These are phyloP conservation scores for Circinella umbellata DNA, from an alignment of 371 early-diverging fungal species.

Conservation along the genomic window DNA sequence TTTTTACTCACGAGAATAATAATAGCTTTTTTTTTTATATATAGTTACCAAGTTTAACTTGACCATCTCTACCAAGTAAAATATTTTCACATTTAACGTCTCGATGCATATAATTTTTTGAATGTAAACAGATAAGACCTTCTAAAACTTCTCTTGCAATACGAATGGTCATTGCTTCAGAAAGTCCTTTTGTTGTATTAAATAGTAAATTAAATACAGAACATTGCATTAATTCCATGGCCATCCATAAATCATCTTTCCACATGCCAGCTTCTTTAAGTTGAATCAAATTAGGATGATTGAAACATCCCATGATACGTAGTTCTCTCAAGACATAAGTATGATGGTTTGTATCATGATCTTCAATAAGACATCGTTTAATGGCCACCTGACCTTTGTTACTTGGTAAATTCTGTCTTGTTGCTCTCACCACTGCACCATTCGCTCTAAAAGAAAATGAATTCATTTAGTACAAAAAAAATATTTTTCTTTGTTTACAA, in stretches of 20 bases:
- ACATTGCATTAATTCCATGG: conserved; percentile 56
- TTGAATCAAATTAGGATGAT: conserved; percentile 42
- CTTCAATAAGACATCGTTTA: conserved; percentile 55
- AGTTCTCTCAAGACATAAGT: conserved; percentile 51
- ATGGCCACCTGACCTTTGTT: conserved; percentile 46
- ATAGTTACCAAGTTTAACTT: conserved; percentile 48
- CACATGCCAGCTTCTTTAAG: conserved; percentile 45
- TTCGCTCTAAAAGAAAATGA: conserved; percentile 30
- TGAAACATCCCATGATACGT: conserved; percentile 52
- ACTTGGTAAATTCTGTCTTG: conserved; percentile 26
- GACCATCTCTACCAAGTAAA: conserved; percentile 42
- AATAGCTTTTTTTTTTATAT: neutral
- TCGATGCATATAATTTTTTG: conserved; percentile 56
- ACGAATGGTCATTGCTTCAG: conserved; percentile 42
- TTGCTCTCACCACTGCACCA: conserved; percentile 37
- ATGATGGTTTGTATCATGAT: conserved; percentile 48
- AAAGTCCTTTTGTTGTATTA: conserved; percentile 43
- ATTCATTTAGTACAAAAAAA: too few relatives aligned
- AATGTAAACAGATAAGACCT: conserved; percentile 51
- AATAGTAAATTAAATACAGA: conserved; percentile 50
- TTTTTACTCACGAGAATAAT: too few relatives aligned
- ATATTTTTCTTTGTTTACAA: neutral
- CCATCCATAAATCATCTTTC: conserved; percentile 55
- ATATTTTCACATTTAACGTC: conserved; percentile 60
- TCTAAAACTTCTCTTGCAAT: conserved; percentile 49